Evolutionary conservation across 176 grass and related monocot genomes (phyloP).

Genomic region (barley (Hordeum vulgare)): MorexV3_pseudomolecules_assembly NC_058521.1:609806588-609807087

Average conservation of each 20-base stretch:
- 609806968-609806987: slow-evolving; percentile 24
- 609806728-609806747: slow-evolving; percentile 38
- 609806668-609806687: slow-evolving; percentile 42
- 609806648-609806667: slow-evolving; percentile 54
- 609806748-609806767: neutral
- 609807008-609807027: slow-evolving; percentile 28
- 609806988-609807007: neutral
- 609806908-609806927: slow-evolving; percentile 58
- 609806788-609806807: neutral
- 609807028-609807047: slow-evolving; percentile 45
- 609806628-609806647: slow-evolving; percentile 66
- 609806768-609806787: slow-evolving; percentile 43
- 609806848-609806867: slow-evolving; percentile 34
- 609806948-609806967: slow-evolving; percentile 65
- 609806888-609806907: slow-evolving; percentile 63
- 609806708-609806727: slow-evolving; percentile 47
- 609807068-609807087: slow-evolving; percentile 63
- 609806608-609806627: slow-evolving; percentile 46
- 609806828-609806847: neutral
- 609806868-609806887: slow-evolving; percentile 58
- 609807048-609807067: slow-evolving; percentile 79
- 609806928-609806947: slow-evolving; percentile 58
- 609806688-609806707: slow-evolving; percentile 52
- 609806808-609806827: neutral
- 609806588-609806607: slow-evolving; percentile 22